Evolutionary conservation across 2,329 filamentous ascomycete genomes (phyloP).

Genomic region (Sarocladium strictum): DNA sequence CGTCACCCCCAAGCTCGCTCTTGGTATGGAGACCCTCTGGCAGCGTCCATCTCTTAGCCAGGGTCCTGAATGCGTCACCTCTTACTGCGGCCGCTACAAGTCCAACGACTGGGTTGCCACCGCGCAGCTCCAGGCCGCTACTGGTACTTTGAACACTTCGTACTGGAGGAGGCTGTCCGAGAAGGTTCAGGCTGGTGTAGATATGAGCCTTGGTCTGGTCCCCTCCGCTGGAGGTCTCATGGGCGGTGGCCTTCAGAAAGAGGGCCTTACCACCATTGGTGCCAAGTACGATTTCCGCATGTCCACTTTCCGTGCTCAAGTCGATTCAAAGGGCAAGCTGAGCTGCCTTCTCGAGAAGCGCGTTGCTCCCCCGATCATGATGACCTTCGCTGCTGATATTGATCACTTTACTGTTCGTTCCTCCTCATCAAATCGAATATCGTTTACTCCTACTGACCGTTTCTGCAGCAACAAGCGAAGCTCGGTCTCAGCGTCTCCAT

Average conservation of each 20-base stretch:
- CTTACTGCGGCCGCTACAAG: conserved; percentile 90
- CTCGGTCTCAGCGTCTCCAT: conserved; percentile 91
- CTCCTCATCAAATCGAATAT: neutral
- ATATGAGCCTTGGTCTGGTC: conserved; percentile 82
- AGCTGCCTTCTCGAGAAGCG: conserved; percentile 92
- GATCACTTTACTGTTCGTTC: conserved; percentile 85
- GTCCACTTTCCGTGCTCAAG: conserved; percentile 90
- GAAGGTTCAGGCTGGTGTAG: conserved; percentile 92
- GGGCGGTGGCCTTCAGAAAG: conserved; percentile 70
- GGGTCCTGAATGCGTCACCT: conserved; percentile 84
- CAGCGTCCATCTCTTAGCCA: conserved; percentile 78
- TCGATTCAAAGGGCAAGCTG: conserved; percentile 92
- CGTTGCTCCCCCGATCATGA: conserved; percentile 82
- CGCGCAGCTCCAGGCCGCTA: conserved; percentile 74
- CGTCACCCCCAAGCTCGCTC: conserved; percentile 75
- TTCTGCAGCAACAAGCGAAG: conserved; percentile 79
- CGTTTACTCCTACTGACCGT: conserved; percentile 21
- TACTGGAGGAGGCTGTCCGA: conserved; percentile 94
- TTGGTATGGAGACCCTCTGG: conserved; percentile 92
- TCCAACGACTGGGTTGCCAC: conserved; percentile 87
- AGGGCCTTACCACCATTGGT: conserved; percentile 85
- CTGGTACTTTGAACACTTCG: conserved; percentile 81
- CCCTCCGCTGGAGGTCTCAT: conserved; percentile 62
- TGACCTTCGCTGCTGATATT: conserved; percentile 94
- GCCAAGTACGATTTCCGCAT: conserved; percentile 98